A percentile compares a stretch with the other conserved stretches of the same genome.
Conservation (phyloP, 2,329 filamentous ascomycete species). For the Cercospora citrullina region DNA sequence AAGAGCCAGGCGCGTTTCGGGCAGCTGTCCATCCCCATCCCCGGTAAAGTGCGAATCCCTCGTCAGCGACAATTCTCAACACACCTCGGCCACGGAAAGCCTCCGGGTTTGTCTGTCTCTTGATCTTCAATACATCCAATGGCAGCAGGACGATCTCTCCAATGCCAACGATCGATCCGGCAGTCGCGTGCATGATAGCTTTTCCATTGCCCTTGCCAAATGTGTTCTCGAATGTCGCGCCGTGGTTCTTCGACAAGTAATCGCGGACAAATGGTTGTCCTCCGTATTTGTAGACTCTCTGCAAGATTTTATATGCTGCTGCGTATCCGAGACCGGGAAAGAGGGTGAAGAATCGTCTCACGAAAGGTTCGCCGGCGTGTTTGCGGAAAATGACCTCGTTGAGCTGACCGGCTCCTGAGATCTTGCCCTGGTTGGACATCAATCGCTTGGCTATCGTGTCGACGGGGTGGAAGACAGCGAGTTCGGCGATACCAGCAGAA, state of each 20-base stretch:
- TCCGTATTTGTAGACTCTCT: slow-evolving; percentile 98
- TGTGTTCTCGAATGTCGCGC: slow-evolving; percentile 76
- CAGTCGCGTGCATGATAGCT: slow-evolving; percentile 95
- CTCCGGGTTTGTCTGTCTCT: slow-evolving; percentile 98
- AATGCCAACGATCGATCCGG: slow-evolving; percentile 92
- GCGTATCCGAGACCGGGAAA: slow-evolving; percentile 98
- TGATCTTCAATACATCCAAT: slow-evolving; percentile 97
- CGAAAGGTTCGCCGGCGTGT: slow-evolving; percentile 68
- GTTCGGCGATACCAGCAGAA: slow-evolving; percentile 87
- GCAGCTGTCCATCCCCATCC: slow-evolving; percentile 98
- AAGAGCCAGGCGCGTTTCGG: slow-evolving; percentile 93
- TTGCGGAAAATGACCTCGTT: slow-evolving; percentile 95
- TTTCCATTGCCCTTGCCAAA: slow-evolving; percentile 98
- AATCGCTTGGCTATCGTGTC: slow-evolving; percentile 98
- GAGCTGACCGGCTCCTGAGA: slow-evolving; percentile 63
- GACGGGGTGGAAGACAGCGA: slow-evolving; percentile 91
- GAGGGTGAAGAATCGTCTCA: slow-evolving; percentile 85
- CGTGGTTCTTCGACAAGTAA: slow-evolving; percentile 78
- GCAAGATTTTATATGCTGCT: slow-evolving; percentile 95
- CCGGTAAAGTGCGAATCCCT: slow-evolving; percentile 93
- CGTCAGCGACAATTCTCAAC: slow-evolving; percentile 84
- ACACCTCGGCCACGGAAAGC: slow-evolving; percentile 93
- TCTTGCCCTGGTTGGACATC: slow-evolving; percentile 93
- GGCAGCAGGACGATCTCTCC: slow-evolving; percentile 95
- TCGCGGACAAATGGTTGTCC: slow-evolving; percentile 94